phyloP scores from a whole-genome alignment of 225 moss, liverwort and hornwort species.

The Polytrichum formosum region DNA sequence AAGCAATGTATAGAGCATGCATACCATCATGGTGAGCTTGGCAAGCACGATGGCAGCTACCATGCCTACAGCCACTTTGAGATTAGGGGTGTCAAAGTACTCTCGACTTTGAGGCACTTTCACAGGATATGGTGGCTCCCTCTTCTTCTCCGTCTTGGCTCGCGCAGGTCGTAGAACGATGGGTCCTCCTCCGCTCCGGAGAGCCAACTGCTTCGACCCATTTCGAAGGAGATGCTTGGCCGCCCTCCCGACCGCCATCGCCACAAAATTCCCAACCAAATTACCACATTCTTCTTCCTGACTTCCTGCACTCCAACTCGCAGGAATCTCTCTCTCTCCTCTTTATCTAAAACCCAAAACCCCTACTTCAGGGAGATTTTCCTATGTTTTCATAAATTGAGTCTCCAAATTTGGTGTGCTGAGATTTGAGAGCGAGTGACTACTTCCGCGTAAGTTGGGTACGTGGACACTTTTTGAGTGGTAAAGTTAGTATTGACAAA shows the following conservation, averaged over 20 bases:
- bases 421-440: too few relatives aligned
- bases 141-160: conserved; percentile 14
- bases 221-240: conserved; percentile 15
- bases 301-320: too few relatives aligned
- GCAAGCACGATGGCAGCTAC: conserved; percentile 69
- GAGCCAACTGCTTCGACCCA: conserved; percentile 27
- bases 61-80: conserved; percentile 77
- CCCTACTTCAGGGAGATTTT: too few relatives aligned
- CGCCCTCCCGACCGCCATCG: conserved; percentile 37
- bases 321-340: too few relatives aligned
- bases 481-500: too few relatives aligned
- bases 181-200: conserved; percentile 18
- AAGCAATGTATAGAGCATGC: conserved; percentile 13
- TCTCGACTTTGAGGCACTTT: conserved; percentile 59
- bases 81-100: conserved; percentile 65
- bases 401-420: too few relatives aligned
- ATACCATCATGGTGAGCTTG: conserved; percentile 90
- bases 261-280: too few relatives aligned
- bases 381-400: too few relatives aligned
- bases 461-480: too few relatives aligned
- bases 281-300: too few relatives aligned
- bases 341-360: too few relatives aligned
- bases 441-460: too few relatives aligned
- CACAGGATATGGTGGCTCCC: conserved; percentile 40
- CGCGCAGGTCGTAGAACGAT: conserved; percentile 28